Percentiles rank a stretch among this genome's conserved stretches.
These are phyloP conservation scores for Colletotrichum musicola DNA, from an alignment of 2,329 filamentous ascomycete genomes.

Conservation along the genomic window DNA sequence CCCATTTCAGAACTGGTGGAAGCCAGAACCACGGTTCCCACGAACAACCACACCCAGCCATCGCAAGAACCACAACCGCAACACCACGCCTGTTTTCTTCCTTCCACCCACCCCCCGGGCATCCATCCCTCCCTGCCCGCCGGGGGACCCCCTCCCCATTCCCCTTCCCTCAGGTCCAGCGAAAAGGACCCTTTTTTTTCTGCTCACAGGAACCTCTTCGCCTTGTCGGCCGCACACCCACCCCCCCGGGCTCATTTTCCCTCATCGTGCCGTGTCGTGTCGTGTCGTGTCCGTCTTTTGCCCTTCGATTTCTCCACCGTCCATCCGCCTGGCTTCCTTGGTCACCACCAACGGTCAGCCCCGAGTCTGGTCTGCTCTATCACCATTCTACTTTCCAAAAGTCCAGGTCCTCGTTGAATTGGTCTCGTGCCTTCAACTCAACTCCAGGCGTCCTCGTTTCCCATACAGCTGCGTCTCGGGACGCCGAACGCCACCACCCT, in stretches of 20 bases:
- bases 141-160: constrained; percentile 18
- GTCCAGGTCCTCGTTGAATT: constrained; percentile 1
- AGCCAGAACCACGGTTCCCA: background rate
- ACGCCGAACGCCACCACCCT: constrained; percentile 34
- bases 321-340: constrained; percentile 2
- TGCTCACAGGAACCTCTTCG: constrained; percentile 12
- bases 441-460: constrained; percentile 14
- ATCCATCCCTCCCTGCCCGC: constrained; percentile 24
- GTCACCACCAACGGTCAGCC: background rate
- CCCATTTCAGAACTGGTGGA: too few relatives aligned
- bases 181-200: constrained; percentile 30
- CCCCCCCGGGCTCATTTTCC: constrained; percentile 4
- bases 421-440: background rate
- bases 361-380: background rate
- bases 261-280: background rate
- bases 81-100: constrained; percentile 13
- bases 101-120: constrained; percentile 27
- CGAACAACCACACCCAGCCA: constrained; percentile 2
- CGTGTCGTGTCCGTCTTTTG: constrained; percentile 15
- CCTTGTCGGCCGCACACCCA: constrained; percentile 23
- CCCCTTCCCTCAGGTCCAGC: background rate
- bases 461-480: constrained; percentile 22
- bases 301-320: constrained; percentile 21
- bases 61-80: constrained; percentile 15
- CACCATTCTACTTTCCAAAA: background rate